phyloP scores from a whole-genome alignment of 495 filamentous ascomycete genomes.

The Neurospora terricola region DNA sequence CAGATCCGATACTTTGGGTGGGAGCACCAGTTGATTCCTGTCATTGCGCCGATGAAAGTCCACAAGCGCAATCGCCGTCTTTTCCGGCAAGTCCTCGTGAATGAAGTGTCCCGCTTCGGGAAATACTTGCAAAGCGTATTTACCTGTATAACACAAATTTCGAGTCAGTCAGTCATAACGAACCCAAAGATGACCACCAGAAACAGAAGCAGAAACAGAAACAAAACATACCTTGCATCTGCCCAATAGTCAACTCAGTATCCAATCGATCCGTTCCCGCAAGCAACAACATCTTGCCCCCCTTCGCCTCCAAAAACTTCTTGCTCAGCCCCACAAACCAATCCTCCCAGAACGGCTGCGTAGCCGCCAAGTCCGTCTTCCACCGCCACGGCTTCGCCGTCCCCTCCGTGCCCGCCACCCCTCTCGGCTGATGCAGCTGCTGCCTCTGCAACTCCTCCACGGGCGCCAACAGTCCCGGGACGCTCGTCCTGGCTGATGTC shows the following conservation, averaged over 20 bases:
- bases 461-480: conserved; percentile 66
- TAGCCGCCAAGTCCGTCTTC: conserved; percentile 75
- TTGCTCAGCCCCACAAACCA: conserved; percentile 85
- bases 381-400: conserved; percentile 53
- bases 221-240: conserved; percentile 72
- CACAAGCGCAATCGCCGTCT: conserved; percentile 70
- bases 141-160: conserved; percentile 42
- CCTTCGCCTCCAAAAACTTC: conserved; percentile 76
- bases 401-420: conserved; percentile 12
- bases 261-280: conserved; percentile 92
- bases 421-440: conserved; percentile 3
- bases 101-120: conserved; percentile 95
- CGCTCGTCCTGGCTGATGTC: conserved; percentile 69
- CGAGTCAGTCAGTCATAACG: conserved; percentile 1
- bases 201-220: neutral
- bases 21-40: conserved; percentile 69
- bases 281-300: conserved; percentile 82
- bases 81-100: conserved; percentile 87
- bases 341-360: conserved; percentile 85
- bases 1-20: conserved; percentile 71
- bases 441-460: neutral
- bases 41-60: conserved; percentile 93
- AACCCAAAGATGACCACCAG: neutral
- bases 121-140: conserved; percentile 91
- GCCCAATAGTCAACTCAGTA: conserved; percentile 90